Base-by-base conservation (phyloP, 805 yeast species). In the Debaryomyces maramus region DNA sequence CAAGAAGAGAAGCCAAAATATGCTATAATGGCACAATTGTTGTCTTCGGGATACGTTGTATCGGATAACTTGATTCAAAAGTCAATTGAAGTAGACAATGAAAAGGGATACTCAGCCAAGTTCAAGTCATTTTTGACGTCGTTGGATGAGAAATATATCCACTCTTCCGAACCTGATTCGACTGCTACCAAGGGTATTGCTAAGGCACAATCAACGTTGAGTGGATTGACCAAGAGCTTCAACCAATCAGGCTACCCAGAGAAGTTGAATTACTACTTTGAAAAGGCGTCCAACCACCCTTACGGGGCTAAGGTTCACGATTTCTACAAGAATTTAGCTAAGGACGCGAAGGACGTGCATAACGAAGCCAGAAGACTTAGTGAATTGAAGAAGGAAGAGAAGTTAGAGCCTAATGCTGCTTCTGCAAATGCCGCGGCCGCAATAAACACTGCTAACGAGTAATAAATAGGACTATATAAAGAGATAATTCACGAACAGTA, bases 1-100 rank as follows among this genome's bases (percentile, higher is more conserved):
- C 95, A 85, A 63, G 95, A 86, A 53, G 78, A 77, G 44, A 85
- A 85, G 66, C 95, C 95, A 41, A 83, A 83, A 55, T 62, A 80
- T 40, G 79, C 88, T 14, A 80, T 86, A 43, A 67, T 85, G 64
- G 91, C 93, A 1, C 91, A 85, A 61, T 76, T 83, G 51, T 67
- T 85, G 44, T 72, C 88, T 22, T 76, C 80, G n/a, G 95, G 95
- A 4, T 85, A 86, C 56, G 75, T 71, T 14, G 60, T 85, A 32
- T 72, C 82, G 34, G 93, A 86, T 58, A 63, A 71, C 36, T 63
- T 84, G 36, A 67, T 85, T 32, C 71, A 75, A 41, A 74, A 73
- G 53, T 85, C 88, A 16, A 70, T 83, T 38, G 78, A 72, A 14
- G 68, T 81, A 46, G 93, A 86, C 60, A 70, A 80, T 47, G 67